These are phyloP conservation scores for Daldinia caldariorum DNA, from an alignment of 495 filamentous ascomycete genomes.

Conservation along the genomic window DNA sequence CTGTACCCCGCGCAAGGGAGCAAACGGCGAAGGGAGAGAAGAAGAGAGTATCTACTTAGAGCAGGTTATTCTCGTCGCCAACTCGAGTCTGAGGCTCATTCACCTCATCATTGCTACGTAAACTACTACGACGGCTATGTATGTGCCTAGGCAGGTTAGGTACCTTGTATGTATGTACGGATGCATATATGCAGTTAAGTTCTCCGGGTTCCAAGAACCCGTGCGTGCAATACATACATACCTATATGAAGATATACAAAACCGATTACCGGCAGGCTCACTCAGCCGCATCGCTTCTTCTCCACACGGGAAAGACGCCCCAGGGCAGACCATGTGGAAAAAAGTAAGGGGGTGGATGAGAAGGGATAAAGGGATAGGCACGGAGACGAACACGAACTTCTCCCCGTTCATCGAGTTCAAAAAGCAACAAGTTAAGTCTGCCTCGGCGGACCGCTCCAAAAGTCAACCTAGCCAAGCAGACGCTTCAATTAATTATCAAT, in stretches of 20 bases:
- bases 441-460: constrained; percentile 21
- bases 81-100: constrained; percentile 1
- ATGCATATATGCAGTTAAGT: not conserved
- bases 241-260: constrained; percentile 36
- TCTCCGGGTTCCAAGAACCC: not conserved
- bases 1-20: not conserved
- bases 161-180: not conserved
- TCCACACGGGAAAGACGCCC: constrained; percentile 11
- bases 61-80: not conserved
- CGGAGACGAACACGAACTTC: not conserved
- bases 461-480: constrained; percentile 23
- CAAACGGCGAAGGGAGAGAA: not conserved
- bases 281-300: constrained; percentile 29
- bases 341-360: not conserved
- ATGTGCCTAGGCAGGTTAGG: not conserved
- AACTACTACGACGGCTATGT: not conserved
- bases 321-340: not conserved
- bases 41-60: not conserved
- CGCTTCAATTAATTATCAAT: constrained; percentile 29
- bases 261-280: constrained; percentile 17
- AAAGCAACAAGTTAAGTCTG: constrained; percentile 13
- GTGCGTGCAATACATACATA: constrained; percentile 6
- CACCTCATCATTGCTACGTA: constrained; percentile 3
- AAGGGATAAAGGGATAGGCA: constrained; percentile 4
- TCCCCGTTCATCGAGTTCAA: not conserved